These are phyloP conservation scores for Lactarius akahatsu DNA, from an alignment of 768 basidiomycete species.

Conservation along the genomic window DNA sequence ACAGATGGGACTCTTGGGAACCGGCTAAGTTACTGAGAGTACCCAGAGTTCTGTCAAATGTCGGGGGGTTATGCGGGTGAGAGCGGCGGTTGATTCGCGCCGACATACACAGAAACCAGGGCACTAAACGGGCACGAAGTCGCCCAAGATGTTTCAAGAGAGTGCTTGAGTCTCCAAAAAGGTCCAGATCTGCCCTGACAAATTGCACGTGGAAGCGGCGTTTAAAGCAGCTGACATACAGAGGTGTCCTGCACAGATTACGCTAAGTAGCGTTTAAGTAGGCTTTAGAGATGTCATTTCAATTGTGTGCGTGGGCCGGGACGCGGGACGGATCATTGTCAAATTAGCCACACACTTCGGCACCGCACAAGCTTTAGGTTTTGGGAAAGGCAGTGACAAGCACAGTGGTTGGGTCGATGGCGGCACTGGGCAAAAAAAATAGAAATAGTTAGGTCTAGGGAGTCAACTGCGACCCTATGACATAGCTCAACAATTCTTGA, in stretches of 20 bases:
- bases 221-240: neutral
- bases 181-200: neutral
- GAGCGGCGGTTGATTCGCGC: too few species aligned
- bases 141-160: neutral
- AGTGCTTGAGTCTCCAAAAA: neutral
- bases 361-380: neutral
- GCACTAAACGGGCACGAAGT: neutral
- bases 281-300: neutral
- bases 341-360: neutral
- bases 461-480: neutral
- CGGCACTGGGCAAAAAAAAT: too few species aligned
- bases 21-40: neutral
- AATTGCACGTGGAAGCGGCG: neutral
- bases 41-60: neutral
- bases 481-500: neutral
- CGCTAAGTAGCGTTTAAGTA: slow-evolving; percentile 1
- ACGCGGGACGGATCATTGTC: neutral
- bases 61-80: neutral
- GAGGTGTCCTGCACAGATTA: neutral
- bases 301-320: neutral
- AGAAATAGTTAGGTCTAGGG: neutral
- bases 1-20: neutral
- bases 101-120: neutral
- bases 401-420: neutral
- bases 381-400: neutral